phyloP scores from a whole-genome alignment of 129 eudicot species.

The Solidago caesia region DNA sequence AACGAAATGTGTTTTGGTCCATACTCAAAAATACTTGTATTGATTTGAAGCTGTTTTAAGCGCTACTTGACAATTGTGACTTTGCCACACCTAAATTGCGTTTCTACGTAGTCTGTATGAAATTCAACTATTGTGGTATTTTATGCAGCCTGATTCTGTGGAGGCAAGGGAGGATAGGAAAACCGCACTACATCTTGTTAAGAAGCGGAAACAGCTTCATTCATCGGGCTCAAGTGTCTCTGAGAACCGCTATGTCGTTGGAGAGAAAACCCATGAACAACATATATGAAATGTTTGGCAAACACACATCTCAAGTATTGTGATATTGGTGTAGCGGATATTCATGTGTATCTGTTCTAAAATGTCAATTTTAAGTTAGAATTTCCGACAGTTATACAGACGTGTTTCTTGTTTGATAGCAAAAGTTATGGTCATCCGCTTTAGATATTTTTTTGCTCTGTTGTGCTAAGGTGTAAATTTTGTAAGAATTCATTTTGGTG shows the following conservation, averaged over 20 bases:
- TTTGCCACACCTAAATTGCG: too few relatives aligned
- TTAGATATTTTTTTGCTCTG: too few relatives aligned
- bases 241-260: slow-evolving; percentile 42
- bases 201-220: slow-evolving; percentile 67
- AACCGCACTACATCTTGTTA: slow-evolving; percentile 56
- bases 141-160: slow-evolving; percentile 58
- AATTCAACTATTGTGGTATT: background rate
- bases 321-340: background rate
- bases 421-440: too few relatives aligned
- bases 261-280: slow-evolving; percentile 29
- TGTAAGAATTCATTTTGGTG: too few relatives aligned
- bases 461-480: too few relatives aligned
- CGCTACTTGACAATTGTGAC: background rate
- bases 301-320: background rate
- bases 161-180: slow-evolving; percentile 68
- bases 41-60: background rate
- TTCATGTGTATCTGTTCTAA: background rate
- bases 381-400: too few relatives aligned
- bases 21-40: background rate
- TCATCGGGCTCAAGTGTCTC: slow-evolving; percentile 40
- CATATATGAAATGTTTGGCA: background rate
- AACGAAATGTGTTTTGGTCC: background rate
- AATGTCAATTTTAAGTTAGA: too few relatives aligned
- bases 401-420: too few relatives aligned
- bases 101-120: too few relatives aligned